A percentile compares a stretch with the other conserved stretches of the same genome.
These are phyloP conservation scores for Rhizopus stolonifer DNA, from an alignment of 371 early-diverging fungal genomes.

Conservation along the genomic window DNA sequence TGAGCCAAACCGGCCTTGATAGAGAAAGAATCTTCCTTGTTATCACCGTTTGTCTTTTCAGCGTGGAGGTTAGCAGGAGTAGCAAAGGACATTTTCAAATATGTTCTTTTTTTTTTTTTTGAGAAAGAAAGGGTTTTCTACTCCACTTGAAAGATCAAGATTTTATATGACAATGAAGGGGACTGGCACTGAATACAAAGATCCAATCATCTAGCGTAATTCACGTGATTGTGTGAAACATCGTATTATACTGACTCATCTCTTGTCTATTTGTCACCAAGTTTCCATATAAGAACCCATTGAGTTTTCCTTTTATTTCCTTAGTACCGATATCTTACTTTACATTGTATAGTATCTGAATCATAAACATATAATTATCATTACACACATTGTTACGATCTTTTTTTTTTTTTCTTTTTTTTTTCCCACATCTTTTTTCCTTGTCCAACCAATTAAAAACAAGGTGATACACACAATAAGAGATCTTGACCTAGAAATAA, in stretches of 20 bases:
- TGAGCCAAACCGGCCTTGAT: conserved; percentile 96
- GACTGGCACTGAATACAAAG: conserved; percentile 14
- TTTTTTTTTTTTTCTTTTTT: no score
- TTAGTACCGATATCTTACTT: no score
- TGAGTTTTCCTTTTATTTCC: no score
- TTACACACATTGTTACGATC: no score
- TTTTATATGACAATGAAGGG: conserved; percentile 23
- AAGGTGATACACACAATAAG: background rate
- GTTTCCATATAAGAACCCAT: no score
- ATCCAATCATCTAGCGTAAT: conserved; percentile 4
- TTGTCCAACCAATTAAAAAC: background rate
- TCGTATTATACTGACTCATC: conserved; percentile 5
- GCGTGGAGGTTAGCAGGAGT: conserved; percentile 72
- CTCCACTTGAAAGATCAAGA: conserved; percentile 65
- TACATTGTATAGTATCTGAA: no score
- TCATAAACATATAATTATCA: no score
- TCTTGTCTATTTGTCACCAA: no score
- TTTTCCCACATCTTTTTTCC: background rate
- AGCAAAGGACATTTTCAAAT: conserved; percentile 43
- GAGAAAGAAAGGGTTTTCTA: no score
- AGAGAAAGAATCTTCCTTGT: conserved; percentile 54
- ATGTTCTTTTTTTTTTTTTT: conserved; percentile 29
- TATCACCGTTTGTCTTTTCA: conserved; percentile 40
- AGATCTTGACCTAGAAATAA: no score
- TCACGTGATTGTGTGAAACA: conserved; percentile 37